Evolutionary conservation across 441 rosid genomes (phyloP).

Genomic region (Breynia disticha): DNA sequence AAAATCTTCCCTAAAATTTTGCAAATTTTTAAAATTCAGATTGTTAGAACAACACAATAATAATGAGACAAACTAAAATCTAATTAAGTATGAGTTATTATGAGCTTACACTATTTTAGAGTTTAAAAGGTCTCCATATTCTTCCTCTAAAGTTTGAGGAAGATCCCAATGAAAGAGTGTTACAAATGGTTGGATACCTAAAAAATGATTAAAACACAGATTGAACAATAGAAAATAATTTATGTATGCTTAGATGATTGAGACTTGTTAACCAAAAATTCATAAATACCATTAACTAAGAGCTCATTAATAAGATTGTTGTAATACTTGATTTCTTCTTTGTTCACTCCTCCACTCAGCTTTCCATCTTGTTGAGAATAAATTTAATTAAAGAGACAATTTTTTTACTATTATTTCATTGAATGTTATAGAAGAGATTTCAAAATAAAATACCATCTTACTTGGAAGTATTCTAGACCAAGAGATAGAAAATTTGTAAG

Average conservation of each 20-base stretch:
- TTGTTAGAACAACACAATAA: too few relatives aligned
- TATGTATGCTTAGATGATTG: constrained; percentile 18
- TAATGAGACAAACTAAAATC: too few relatives aligned
- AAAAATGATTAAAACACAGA: neutral
- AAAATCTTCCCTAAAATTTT: too few relatives aligned
- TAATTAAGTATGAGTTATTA: too few relatives aligned
- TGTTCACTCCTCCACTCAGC: constrained; percentile 41
- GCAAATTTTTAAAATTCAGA: too few relatives aligned
- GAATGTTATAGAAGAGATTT: too few relatives aligned
- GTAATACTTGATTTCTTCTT: constrained; percentile 37
- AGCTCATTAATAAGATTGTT: too few relatives aligned
- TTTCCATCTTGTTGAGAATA: constrained; percentile 36
- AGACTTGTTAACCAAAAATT: constrained; percentile 40
- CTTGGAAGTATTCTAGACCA: too few relatives aligned
- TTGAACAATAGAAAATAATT: neutral
- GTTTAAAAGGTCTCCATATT: constrained; percentile 42
- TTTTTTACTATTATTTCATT: too few relatives aligned
- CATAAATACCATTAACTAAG: too few relatives aligned
- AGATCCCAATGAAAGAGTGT: constrained; percentile 51
- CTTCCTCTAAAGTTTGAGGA: constrained; percentile 49
- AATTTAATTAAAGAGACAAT: constrained; percentile 33
- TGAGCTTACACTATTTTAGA: constrained; percentile 34
- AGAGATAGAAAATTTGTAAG: too few relatives aligned
- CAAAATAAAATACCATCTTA: too few relatives aligned
- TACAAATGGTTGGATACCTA: constrained; percentile 38